Conservation (phyloP, 129 eudicot genomes). For the Arctium minus region DNA sequence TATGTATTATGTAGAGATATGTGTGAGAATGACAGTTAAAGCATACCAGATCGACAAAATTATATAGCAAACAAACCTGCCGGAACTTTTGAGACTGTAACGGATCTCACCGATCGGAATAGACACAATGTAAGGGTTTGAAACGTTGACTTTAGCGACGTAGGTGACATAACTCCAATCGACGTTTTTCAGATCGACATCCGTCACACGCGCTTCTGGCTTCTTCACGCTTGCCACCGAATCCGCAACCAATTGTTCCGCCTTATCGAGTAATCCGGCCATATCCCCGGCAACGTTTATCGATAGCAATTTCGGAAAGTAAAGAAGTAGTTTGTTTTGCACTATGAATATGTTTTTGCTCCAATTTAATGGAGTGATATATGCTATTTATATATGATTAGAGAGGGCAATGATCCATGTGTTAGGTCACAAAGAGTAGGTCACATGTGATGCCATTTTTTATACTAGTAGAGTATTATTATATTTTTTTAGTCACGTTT, state of each 20-base stretch:
- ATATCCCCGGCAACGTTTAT: slow-evolving; percentile 12
- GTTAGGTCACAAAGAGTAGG: neutral
- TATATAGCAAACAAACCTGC: slow-evolving; percentile 26
- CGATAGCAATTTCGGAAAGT: neutral
- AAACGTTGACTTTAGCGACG: slow-evolving; percentile 27
- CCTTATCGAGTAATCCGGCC: slow-evolving; percentile 19
- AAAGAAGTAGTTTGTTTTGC: neutral
- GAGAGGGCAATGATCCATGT: neutral
- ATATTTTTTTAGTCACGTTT: no score
- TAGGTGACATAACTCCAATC: slow-evolving; percentile 12
- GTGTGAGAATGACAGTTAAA: neutral
- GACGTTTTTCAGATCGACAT: slow-evolving; percentile 7
- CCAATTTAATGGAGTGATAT: neutral
- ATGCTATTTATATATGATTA: neutral
- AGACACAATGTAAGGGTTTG: slow-evolving; percentile 24
- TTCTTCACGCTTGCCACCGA: slow-evolving; percentile 21
- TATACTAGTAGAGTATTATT: no score
- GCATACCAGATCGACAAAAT: neutral
- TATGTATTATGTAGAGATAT: neutral
- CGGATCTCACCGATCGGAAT: slow-evolving; percentile 27
- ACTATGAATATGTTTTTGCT: neutral
- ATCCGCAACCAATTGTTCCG: slow-evolving; percentile 6
- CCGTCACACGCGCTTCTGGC: slow-evolving; percentile 23
- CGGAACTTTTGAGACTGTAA: slow-evolving; percentile 32
- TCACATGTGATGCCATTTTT: neutral